Evolutionary conservation across 2,329 filamentous ascomycete species (phyloP).

Genomic region (Balansia obtecta): DNA sequence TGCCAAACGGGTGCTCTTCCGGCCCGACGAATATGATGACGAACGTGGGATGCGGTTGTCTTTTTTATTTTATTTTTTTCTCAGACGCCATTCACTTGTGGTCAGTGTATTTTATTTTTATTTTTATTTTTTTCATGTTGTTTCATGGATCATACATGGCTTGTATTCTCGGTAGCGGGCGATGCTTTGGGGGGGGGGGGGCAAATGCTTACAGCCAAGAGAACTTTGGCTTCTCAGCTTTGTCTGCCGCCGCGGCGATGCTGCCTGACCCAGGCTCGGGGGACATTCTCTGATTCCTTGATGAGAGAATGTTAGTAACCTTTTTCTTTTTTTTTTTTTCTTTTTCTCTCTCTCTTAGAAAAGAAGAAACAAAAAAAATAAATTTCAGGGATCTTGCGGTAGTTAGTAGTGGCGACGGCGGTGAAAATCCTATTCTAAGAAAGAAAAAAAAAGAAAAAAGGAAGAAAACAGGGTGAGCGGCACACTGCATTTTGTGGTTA

Average conservation of each 20-base stretch:
- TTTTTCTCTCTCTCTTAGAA: background rate
- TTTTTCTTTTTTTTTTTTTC: too few species aligned
- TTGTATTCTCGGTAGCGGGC: background rate
- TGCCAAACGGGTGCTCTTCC: conserved; percentile 40
- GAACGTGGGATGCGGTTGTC: conserved; percentile 42
- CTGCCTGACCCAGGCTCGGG: conserved; percentile 1
- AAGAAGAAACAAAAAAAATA: background rate
- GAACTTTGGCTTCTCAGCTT: conserved; percentile 11
- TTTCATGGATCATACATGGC: background rate
- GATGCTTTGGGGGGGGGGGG: background rate
- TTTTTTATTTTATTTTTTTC: background rate
- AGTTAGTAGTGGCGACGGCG: background rate
- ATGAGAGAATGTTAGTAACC: too few species aligned
- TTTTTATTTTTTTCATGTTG: too few species aligned
- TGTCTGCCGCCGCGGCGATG: conserved; percentile 2
- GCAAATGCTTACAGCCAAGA: conserved; percentile 28
- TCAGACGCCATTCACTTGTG: background rate
- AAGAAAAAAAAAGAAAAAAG: too few species aligned
- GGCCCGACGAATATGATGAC: conserved; percentile 41
- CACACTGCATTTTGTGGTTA: background rate
- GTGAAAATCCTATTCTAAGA: background rate
- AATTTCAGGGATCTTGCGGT: background rate
- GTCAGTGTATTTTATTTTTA: background rate
- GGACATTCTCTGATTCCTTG: conserved; percentile 6
- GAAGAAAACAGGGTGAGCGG: background rate